Base-by-base conservation (phyloP, 108 stramenopile genomes). In the Pseudonitzschia pungens region DNA sequence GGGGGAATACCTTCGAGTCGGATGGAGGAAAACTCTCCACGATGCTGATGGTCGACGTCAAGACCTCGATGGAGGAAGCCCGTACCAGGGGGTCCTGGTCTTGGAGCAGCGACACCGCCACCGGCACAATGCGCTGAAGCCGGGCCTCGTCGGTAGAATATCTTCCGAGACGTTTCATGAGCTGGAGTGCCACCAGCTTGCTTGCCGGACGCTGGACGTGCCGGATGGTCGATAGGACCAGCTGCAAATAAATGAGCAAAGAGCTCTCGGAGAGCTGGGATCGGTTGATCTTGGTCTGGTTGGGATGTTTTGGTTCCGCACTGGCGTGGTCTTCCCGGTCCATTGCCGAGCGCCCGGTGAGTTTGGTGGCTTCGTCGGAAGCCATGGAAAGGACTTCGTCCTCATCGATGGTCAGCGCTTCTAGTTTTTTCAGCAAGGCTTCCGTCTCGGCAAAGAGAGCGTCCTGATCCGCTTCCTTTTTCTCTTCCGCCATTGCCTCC, bases 41-140 rank as follows among this genome's bases (percentile, higher is more conserved):
- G 31, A 73, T 74, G 53, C 81, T 74, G 20, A 97, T 66, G 20
- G 96, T 86, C 1, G 81, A 82, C 16, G 92, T 78, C 15, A 97
- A 69, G 0, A 86, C 84, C 20, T 90, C 77, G 11, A 97, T 71
- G 14, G 94, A 89, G 0, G 84, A 74, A 26, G 92, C 90, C 59
- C 97, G 76, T 28, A 99, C 94, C 50, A 90, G 77, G 24, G 96
- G 77, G 57, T 88, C 92, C 18, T 89, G 75, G 81, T 99, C 98
- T 45, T 97, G 87, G 40, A 97, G 81, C 69, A 92, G 71, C 10
- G 77, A 84, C 18, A 94, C 81, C 21, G 92, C 80, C 65, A 89
- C 86, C 41, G 99, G 99, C 20, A 98, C 85, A 48, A 99, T 92
- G 54, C 97, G 80, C 72, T 99, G 96, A 26, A 99, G 84, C 65